Percentiles rank a stretch among this genome's conserved stretches.
Evolutionary conservation across 805 yeast genomes (phyloP).

Genomic region (Myxozyma vanderwaltii): DNA sequence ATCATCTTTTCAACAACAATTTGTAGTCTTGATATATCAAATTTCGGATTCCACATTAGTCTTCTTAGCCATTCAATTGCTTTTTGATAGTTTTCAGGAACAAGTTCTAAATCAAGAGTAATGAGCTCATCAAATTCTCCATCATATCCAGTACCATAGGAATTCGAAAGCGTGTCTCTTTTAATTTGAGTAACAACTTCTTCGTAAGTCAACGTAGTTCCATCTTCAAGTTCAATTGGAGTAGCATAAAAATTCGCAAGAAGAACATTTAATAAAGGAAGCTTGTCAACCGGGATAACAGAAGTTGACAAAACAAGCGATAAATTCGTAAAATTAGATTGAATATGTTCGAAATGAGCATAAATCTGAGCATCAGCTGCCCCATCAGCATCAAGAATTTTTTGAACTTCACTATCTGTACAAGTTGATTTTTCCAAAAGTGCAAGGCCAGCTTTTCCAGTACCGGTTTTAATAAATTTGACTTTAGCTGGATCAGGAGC

Average conservation of each 20-base stretch:
- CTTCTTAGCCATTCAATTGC: conserved; percentile 79
- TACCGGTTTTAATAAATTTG: conserved; percentile 65
- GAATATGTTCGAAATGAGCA: conserved; percentile 75
- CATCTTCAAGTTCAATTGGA: conserved; percentile 68
- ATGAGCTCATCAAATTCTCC: conserved; percentile 68
- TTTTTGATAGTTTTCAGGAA: conserved; percentile 58
- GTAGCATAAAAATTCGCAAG: conserved; percentile 68
- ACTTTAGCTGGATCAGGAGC: conserved; percentile 77
- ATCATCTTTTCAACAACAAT: conserved; percentile 64
- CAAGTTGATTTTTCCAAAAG: not conserved
- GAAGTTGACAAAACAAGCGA: conserved; percentile 62
- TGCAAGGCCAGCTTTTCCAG: conserved; percentile 62
- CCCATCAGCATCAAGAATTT: conserved; percentile 27
- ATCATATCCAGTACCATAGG: conserved; percentile 58
- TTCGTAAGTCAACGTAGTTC: conserved; percentile 63
- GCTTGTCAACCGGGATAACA: conserved; percentile 52
- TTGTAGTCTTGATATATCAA: conserved; percentile 71
- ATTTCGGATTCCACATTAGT: conserved; percentile 63
- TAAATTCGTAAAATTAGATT: conserved; percentile 76
- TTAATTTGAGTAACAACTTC: conserved; percentile 74
- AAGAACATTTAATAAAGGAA: conserved; percentile 66
- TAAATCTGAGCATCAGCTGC: conserved; percentile 58
- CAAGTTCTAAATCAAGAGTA: conserved; percentile 62
- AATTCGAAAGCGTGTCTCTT: conserved; percentile 63
- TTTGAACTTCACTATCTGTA: conserved; percentile 30